phyloP scores from a whole-genome alignment of 2,329 filamentous ascomycete genomes.

The Fusarium nematophilum region DNA sequence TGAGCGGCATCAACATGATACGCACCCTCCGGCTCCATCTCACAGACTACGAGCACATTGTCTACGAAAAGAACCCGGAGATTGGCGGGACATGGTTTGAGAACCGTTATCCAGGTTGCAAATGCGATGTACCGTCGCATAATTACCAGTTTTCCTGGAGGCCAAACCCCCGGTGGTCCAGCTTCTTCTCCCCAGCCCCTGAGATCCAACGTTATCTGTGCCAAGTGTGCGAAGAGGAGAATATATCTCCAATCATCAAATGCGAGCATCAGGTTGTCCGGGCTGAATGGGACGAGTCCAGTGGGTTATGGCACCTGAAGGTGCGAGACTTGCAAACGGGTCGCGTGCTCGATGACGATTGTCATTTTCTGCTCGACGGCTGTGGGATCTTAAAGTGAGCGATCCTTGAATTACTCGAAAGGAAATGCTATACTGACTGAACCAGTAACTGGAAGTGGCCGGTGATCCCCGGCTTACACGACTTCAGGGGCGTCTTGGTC shows the following conservation, averaged over 20 bases:
- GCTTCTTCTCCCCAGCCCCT: constrained; percentile 8
- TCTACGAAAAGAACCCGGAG: constrained; percentile 22
- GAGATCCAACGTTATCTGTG: constrained; percentile 17
- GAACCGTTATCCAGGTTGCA: constrained; percentile 23
- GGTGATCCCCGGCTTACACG: constrained; percentile 5
- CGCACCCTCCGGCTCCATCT: constrained; percentile 7
- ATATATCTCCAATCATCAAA: constrained; percentile 7
- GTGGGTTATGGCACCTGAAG: constrained; percentile 1
- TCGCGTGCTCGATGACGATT: constrained; percentile 4
- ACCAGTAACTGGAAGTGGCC: constrained; percentile 28
- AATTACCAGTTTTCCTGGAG: constrained; percentile 27
- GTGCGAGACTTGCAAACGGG: not conserved
- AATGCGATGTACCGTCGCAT: constrained; percentile 21
- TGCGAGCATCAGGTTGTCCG: constrained; percentile 1
- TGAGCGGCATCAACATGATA: constrained; percentile 19
- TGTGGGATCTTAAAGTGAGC: constrained; percentile 17
- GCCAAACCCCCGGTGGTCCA: constrained; percentile 11
- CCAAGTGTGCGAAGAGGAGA: constrained; percentile 8
- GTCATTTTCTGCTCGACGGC: constrained; percentile 11
- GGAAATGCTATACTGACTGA: too few relatives aligned
- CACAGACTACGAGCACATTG: constrained; percentile 8
- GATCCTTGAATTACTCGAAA: too few relatives aligned
- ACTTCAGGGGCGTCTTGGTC: constrained; percentile 16
- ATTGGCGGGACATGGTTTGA: constrained; percentile 24
- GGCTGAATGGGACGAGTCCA: constrained; percentile 10